These are phyloP conservation scores for Pseudogymnoascus sp. DNA, from an alignment of 2,329 filamentous ascomycete species.

Conservation along the genomic window DNA sequence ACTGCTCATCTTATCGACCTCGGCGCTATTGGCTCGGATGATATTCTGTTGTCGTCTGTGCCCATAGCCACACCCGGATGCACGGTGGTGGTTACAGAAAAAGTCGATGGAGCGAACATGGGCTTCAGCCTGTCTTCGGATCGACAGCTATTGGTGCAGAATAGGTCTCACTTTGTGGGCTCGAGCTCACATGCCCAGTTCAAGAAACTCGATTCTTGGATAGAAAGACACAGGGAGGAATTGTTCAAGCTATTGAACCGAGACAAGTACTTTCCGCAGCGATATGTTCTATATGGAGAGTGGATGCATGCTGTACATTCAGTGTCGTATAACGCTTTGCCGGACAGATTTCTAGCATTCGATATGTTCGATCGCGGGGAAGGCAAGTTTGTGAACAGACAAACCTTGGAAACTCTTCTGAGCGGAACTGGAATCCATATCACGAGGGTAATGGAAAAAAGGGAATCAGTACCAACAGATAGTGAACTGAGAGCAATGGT, in stretches of 20 bases:
- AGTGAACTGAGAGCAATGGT: conserved; percentile 4
- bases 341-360: conserved; percentile 16
- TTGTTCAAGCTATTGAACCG: conserved; percentile 9
- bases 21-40: conserved; percentile 15
- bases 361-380: conserved; percentile 15
- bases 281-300: conserved; percentile 17
- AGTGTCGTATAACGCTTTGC: conserved; percentile 13
- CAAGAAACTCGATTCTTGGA: conserved; percentile 14
- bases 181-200: conserved; percentile 16
- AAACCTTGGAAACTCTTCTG: neutral
- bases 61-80: conserved; percentile 7
- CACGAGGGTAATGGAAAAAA: neutral
- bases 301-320: conserved; percentile 17
- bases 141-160: conserved; percentile 14
- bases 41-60: conserved; percentile 12
- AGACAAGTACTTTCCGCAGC: conserved; percentile 12
- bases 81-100: conserved; percentile 13
- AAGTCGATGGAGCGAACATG: conserved; percentile 18
- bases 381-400: conserved; percentile 6
- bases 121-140: conserved; percentile 14
- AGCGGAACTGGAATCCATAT: neutral
- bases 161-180: conserved; percentile 16
- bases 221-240: conserved; percentile 6
- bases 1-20: conserved; percentile 17
- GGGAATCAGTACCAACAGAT: neutral